phyloP scores from a whole-genome alignment of 257 asterid species.

The Craterostigma plantagineum region DNA sequence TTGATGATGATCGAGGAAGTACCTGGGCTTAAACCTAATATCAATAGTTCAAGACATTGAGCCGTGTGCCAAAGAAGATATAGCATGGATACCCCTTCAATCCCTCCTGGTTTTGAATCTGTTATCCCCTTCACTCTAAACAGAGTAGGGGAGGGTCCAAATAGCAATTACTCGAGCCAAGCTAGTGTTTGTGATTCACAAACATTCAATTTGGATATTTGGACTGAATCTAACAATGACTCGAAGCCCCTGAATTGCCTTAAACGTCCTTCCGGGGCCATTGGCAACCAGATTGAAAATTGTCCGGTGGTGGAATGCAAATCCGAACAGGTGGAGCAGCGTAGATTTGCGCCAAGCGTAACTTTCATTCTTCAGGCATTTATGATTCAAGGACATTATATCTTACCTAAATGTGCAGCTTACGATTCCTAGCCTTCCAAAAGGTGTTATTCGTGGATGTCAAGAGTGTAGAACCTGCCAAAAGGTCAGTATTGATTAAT shows the following conservation, averaged over 20 bases:
- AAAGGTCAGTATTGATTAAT: conserved; percentile 31
- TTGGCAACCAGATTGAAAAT: conserved; percentile 29
- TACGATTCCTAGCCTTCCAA: conserved; percentile 31
- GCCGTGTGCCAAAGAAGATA: conserved; percentile 49
- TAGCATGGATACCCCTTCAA: conserved; percentile 47
- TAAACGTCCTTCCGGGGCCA: conserved; percentile 40
- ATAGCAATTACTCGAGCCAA: conserved; percentile 17
- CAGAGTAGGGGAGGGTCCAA: conserved; percentile 29
- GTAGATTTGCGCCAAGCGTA: background rate
- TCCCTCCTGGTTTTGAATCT: conserved; percentile 96
- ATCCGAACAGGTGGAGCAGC: conserved; percentile 40
- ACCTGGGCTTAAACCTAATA: conserved; percentile 4
- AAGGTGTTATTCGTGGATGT: conserved; percentile 86
- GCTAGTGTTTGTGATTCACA: conserved; percentile 20
- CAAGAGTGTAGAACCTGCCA: conserved; percentile 67
- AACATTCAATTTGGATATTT: conserved; percentile 22
- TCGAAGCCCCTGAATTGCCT: conserved; percentile 23
- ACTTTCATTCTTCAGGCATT: conserved; percentile 1
- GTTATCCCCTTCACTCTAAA: conserved; percentile 48
- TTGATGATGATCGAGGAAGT: conserved; percentile 1
- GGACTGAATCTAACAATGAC: conserved; percentile 20
- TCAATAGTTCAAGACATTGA: conserved; percentile 43
- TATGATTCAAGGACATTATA: background rate
- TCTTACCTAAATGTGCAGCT: conserved; percentile 5
- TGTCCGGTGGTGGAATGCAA: conserved; percentile 58